Evolutionary conservation across 176 grass and related monocot species (phyloP), one percentile per base, ranked within the genome.

Genomic region (Juncus inflexus): DNA sequence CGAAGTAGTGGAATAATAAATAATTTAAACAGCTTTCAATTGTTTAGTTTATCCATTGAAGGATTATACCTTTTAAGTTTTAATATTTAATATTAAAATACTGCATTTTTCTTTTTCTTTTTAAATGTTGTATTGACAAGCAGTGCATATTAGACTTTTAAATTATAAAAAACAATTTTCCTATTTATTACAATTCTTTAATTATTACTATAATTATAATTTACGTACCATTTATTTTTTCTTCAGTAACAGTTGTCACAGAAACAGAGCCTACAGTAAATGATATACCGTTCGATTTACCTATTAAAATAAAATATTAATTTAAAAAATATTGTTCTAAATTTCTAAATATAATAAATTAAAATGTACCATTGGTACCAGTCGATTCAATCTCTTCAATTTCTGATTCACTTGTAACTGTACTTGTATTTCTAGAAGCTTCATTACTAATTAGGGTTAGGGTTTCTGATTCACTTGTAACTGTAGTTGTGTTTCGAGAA

Each of bases 331-430:
- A 70, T 54, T 5, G 43, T 7, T 15, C n/a, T 40, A 69, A 11
- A 57, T 5, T 56, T 55, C 41, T n/a, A 70, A 51, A 13, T 55
- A 55, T 14, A 70, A 42, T 38, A 39, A 55, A 41, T 37, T 15
- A 70, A 4, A 43, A 37, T 10, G 5, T 58, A 70, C 52, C 66
- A 16, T 70, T 42, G 4, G 51, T 28, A 58, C 19, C 52, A 55
- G 6, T 55, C 55, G 37, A 55, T 70, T 57, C 52, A 16, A 19
- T 70, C 2, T 70, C 37, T 15, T 70, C 40, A n/a, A 16, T 69
- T 55, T 69, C 66, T 11, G 66, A 40, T 58, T 50, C n/a, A 70
- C 65, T 67, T 39, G 65, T 6, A 54, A 38, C 2, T 67, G 65
- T 13, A 67, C 49, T 67, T 36, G 38, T 50, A 37, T 52, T 4